Percentiles rank a stretch among this genome's conserved stretches.
Evolutionary conservation across 75 land plant genomes (phyloP).

Genomic region (Pinus tabuliformis): DNA sequence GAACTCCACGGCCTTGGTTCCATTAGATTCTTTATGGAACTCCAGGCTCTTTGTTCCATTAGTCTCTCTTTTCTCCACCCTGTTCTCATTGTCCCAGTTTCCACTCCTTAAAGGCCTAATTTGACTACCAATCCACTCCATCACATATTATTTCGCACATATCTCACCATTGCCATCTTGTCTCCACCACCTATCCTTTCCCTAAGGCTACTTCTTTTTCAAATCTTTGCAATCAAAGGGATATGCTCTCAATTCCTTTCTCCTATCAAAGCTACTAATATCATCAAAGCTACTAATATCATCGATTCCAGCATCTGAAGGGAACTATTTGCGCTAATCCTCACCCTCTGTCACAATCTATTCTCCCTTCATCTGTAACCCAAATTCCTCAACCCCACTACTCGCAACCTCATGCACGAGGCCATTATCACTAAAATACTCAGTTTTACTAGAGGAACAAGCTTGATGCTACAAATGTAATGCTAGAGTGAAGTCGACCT

Average conservation of each 20-base stretch:
- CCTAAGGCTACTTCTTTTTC: constrained; percentile 30
- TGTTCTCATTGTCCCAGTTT: constrained; percentile 47
- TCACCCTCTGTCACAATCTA: too few relatives aligned
- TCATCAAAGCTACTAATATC: constrained; percentile 23
- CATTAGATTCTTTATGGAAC: constrained; percentile 19
- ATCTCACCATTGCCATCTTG: constrained; percentile 75
- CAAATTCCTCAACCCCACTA: too few relatives aligned
- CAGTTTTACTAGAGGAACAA: too few relatives aligned
- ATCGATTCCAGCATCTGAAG: constrained; percentile 21
- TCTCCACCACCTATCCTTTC: constrained; percentile 86
- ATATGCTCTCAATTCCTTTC: too few relatives aligned
- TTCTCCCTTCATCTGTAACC: too few relatives aligned
- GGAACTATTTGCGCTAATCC: too few relatives aligned
- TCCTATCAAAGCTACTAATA: constrained; percentile 33
- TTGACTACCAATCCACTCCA: constrained; percentile 88
- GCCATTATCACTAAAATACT: too few relatives aligned
- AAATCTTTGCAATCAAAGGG: constrained; percentile 16
- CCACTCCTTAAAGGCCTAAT: constrained; percentile 37
- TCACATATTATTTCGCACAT: too few relatives aligned
- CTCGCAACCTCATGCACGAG: too few relatives aligned
- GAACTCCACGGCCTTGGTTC: too few relatives aligned
- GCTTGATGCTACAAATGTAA: constrained; percentile 24
- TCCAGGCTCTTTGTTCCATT: constrained; percentile 21
- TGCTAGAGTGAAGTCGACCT: constrained; percentile 52
- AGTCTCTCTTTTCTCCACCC: constrained; percentile 2